Evolutionary conservation across 768 basidiomycete genomes (phyloP).

Genomic region (Pleurotus tuoliensis): DNA sequence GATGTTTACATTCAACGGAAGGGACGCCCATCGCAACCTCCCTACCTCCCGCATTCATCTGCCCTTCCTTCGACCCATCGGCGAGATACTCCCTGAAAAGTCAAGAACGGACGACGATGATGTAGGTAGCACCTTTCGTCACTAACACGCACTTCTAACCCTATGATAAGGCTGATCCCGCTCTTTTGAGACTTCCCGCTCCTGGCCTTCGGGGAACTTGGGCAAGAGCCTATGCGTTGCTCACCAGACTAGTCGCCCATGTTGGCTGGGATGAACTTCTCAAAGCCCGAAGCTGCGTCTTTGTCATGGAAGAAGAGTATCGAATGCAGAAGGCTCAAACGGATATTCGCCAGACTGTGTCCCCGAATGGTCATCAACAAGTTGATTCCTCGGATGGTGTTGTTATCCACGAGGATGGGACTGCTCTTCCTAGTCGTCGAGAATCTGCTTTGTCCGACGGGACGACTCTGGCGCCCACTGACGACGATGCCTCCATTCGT

Average conservation of each 20-base stretch:
- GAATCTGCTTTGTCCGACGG: constrained; percentile 17
- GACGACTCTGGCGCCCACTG: constrained; percentile 22
- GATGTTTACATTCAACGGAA: constrained; percentile 99
- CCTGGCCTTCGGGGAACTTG: constrained; percentile 95
- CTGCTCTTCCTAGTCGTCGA: constrained; percentile 26
- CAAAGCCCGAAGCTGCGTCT: constrained; percentile 89
- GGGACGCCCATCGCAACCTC: constrained; percentile 86
- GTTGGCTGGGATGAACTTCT: constrained; percentile 99
- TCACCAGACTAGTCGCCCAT: constrained; percentile 86
- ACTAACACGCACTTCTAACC: background rate
- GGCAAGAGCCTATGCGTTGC: constrained; percentile 87
- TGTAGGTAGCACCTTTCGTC: constrained; percentile 31
- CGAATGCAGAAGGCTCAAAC: constrained; percentile 88
- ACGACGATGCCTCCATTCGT: constrained; percentile 52
- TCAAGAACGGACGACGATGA: constrained; percentile 83
- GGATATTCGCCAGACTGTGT: constrained; percentile 42
- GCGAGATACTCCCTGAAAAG: constrained; percentile 86
- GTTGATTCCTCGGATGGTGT: constrained; percentile 27
- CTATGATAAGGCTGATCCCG: constrained; percentile 75
- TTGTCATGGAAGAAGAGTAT: constrained; percentile 99
- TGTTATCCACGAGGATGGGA: constrained; percentile 66
- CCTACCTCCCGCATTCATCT: constrained; percentile 78
- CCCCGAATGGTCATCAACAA: constrained; percentile 25
- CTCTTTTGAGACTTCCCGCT: constrained; percentile 90
- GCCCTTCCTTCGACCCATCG: constrained; percentile 81